Evolutionary conservation across 179 eudicot species (phyloP).

Genomic region (Carnegiea gigantea): DNA sequence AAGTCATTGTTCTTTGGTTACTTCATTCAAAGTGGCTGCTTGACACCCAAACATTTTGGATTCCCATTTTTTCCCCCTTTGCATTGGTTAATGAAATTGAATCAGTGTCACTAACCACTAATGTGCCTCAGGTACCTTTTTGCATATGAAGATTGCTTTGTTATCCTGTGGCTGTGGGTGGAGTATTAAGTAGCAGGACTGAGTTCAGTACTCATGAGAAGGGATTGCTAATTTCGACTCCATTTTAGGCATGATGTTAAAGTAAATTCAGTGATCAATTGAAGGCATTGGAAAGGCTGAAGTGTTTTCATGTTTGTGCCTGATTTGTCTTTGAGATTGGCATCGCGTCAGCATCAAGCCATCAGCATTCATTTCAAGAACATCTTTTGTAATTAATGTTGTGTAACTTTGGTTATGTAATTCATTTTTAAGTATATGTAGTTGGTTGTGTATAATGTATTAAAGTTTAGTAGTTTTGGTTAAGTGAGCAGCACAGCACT

Average conservation of each 20-base stretch:
- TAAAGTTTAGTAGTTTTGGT: too few relatives aligned
- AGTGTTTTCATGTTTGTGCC: neutral
- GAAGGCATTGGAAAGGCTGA: neutral
- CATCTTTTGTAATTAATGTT: too few relatives aligned
- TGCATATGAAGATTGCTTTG: neutral
- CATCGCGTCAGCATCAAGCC: too few relatives aligned
- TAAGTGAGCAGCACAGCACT: too few relatives aligned
- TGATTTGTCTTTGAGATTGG: too few relatives aligned
- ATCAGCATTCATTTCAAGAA: too few relatives aligned
- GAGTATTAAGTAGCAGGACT: neutral
- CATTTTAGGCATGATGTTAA: neutral
- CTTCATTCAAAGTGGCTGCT: neutral
- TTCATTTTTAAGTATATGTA: too few relatives aligned
- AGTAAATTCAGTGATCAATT: neutral
- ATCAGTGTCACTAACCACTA: neutral
- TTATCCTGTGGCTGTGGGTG: neutral
- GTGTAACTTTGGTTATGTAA: too few relatives aligned
- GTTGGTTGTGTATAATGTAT: too few relatives aligned
- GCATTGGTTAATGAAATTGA: neutral
- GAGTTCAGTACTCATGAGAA: conserved; percentile 11
- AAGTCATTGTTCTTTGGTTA: too few relatives aligned
- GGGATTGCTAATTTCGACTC: neutral
- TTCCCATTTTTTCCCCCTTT: neutral
- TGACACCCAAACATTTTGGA: neutral
- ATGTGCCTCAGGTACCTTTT: neutral